phyloP scores from a whole-genome alignment of 495 filamentous ascomycete species.

The Talaromyces wortmannii region DNA sequence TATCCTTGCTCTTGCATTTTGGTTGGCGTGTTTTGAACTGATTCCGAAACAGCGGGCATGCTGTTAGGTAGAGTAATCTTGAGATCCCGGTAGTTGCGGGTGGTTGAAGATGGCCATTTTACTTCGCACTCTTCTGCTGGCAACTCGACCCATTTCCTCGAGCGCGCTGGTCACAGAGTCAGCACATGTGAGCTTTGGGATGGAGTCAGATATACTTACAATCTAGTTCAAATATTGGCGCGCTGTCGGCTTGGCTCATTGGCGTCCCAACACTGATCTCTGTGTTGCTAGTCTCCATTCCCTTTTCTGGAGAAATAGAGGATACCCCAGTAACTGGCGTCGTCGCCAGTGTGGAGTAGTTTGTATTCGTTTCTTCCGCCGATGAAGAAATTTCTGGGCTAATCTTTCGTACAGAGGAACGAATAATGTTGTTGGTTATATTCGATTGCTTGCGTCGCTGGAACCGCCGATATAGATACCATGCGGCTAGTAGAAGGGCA shows the following conservation, averaged over 20 bases:
- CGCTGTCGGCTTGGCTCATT: neutral
- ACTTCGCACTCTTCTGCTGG: neutral
- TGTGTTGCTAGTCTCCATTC: neutral
- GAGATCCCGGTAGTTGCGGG: neutral
- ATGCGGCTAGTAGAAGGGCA: neutral
- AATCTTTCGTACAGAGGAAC: neutral
- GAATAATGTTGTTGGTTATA: neutral
- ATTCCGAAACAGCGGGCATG: neutral
- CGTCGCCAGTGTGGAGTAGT: neutral
- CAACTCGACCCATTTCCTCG: neutral
- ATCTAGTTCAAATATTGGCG: constrained; percentile 1
- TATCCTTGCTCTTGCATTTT: neutral
- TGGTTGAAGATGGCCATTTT: neutral
- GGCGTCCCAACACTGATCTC: neutral
- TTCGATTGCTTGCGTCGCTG: neutral
- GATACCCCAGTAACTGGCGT: neutral
- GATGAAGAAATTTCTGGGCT: neutral
- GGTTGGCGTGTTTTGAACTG: constrained; percentile 1
- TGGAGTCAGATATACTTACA: neutral
- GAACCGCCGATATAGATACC: neutral
- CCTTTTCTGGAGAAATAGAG: neutral
- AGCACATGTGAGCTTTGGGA: neutral
- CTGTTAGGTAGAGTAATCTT: neutral
- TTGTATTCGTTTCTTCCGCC: neutral
- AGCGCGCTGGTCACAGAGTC: neutral